These are phyloP conservation scores for Flaveria sonorensis DNA, from an alignment of 129 eudicot species.

Conservation along the genomic window DNA sequence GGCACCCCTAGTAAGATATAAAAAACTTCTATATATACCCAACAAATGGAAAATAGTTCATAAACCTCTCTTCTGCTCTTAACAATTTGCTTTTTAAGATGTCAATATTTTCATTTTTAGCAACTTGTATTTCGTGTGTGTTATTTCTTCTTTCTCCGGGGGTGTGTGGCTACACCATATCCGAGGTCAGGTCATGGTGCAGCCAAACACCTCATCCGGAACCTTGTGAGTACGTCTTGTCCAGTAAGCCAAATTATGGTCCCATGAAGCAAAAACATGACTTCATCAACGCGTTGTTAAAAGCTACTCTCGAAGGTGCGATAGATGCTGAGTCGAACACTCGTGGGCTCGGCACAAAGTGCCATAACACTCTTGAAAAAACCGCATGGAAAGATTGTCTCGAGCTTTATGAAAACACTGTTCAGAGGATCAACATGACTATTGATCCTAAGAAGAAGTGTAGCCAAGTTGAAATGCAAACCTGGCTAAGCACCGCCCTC, in stretches of 20 bases:
- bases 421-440: conserved; percentile 52
- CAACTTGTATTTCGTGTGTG: conserved; percentile 22
- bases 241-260: conserved; percentile 40
- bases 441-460: conserved; percentile 42
- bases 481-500: conserved; percentile 74
- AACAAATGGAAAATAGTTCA: not conserved
- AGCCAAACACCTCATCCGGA: conserved; percentile 69
- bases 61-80: conserved; percentile 15
- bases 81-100: conserved; percentile 24
- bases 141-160: conserved; percentile 27
- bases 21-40: conserved; percentile 35
- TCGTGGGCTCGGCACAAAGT: conserved; percentile 48
- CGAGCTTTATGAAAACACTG: conserved; percentile 53
- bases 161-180: conserved; percentile 29
- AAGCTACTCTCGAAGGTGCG: conserved; percentile 50
- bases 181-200: conserved; percentile 61
- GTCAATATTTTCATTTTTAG: conserved; percentile 19
- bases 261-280: conserved; percentile 43
- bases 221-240: conserved; percentile 55
- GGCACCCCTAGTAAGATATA: not conserved
- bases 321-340: conserved; percentile 32
- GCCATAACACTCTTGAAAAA: conserved; percentile 44
- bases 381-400: conserved; percentile 77
- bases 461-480: conserved; percentile 53
- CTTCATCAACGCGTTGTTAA: conserved; percentile 45